Evolutionary conservation across 2,329 filamentous ascomycete genomes (phyloP), one percentile per base, ranked within the genome.

Genomic region (Fusarium nematophilum): DNA sequence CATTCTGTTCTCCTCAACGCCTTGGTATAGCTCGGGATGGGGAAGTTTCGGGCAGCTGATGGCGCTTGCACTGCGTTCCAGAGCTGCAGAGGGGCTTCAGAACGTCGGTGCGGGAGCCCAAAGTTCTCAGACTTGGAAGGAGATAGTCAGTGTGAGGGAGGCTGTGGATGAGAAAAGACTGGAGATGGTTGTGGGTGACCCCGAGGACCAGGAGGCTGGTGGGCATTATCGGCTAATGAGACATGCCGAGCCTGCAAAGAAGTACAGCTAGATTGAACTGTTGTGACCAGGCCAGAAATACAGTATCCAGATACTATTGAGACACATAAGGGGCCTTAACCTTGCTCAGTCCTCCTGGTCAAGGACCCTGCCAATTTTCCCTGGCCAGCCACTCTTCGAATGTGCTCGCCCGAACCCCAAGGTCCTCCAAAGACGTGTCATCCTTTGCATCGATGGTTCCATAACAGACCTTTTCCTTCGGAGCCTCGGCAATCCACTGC

Each of bases 401-500:
- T 2, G 53, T 47, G 13, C 57, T 60, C 10, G 45, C 57, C 7
- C 27, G 21, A 8, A 60, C 45, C 0, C 53, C 53, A 30, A 60
- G 53, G 4, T 57, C 48, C 9, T 39, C 14, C 44, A 38, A 30
- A 5, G 57, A 60, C 7, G 21, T 15, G 36, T 60, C 53, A 6
- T 57, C 36, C 9, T 26, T 15, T 1, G 10, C 18, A 6, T 33
- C 46, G 5, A 49, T n/a, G 3, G 46, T 25, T n/a, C 46, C 46
- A 23, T 49, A 59, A 30, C 56, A 59, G 18, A 59, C 52, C n/a
- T 47, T 63, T 1, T 64, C 54, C 4, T 4, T 14, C 3, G 62
- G 59, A 1, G 62, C 43, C 13, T 45, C 27, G 1, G 44, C 48
- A 14, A 50, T 49, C 64, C 64, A 65, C 13, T 66, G 49, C 64